phyloP scores from a whole-genome alignment of 371 early-diverging fungal genomes.

The Cokeromyces recurvatus region DNA sequence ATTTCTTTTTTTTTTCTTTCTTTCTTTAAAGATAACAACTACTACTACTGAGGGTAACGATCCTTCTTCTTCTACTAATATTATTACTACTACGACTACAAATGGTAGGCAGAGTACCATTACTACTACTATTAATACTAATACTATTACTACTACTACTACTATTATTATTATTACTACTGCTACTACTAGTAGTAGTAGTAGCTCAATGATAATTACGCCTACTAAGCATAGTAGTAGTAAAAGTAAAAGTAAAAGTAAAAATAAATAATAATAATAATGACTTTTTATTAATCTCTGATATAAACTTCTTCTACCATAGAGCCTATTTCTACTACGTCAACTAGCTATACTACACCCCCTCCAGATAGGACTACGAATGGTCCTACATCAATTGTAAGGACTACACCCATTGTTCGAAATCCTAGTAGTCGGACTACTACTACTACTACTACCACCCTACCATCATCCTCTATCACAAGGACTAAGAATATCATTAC shows the following conservation, averaged over 20 bases:
- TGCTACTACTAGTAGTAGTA: not conserved
- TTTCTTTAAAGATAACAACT: not conserved
- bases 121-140: conserved; percentile 4
- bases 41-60: conserved; percentile 2
- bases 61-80: not conserved
- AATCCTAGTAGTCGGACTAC: no score
- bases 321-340: not conserved
- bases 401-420: no score
- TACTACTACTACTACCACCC: not conserved
- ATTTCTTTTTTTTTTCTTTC: no score
- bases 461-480: not conserved
- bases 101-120: no score
- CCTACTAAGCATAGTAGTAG: no score
- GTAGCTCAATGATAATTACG: no score
- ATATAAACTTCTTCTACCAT: no score
- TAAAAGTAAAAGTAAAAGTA: no score
- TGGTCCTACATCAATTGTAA: no score
- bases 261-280: no score
- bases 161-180: not conserved
- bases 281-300: no score
- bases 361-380: no score
- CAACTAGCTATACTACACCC: not conserved
- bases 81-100: conserved; percentile 1
- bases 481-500: conserved; percentile 1
- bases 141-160: not conserved